Base-by-base conservation (phyloP, 179 eudicot genomes). In the Silene noctiflora region DNA sequence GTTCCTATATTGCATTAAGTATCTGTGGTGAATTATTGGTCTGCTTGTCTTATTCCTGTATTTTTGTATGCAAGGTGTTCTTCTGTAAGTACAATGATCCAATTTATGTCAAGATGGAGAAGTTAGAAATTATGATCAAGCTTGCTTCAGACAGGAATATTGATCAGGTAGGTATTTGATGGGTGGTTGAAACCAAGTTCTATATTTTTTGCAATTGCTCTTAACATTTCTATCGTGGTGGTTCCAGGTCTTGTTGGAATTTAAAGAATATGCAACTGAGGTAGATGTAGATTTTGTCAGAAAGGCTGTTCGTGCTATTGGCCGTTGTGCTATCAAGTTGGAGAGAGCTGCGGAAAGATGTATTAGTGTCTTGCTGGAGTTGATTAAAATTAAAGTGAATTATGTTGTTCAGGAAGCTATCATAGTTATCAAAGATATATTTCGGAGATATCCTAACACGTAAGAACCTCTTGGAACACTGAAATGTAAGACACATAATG, bases 271-370 rank as follows among this genome's bases (percentile, higher is more conserved):
- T 78, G 99, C 97, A 55, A 92, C 99, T n/a, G 99, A 95, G 84
- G 99, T 95, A 31, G 99, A 95, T 87, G 97, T 95, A 42, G 99
- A 95, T 81, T 95, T 95, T 84, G 99, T 95, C 63, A 91, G 99
- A 77, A 95, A 93, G 86, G 96, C 97, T 77, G 99, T 95, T 39
- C 97, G 97, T 80, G 99, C 99, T 29, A 95, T 95, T 82, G 99
- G 99, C 72, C 93, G 99, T 6, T 95, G 99, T 84, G 99, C 99
- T 77, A 95, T 95, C 84, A 95, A 95, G 85, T 84, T 95, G 59
- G 99, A 95, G 90, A 92, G 99, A 82, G 99, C 99, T 31, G 97
- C 99, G 77, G 99, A 95, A 80, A 93, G 99, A 56, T 95, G 99
- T 89, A 95, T 95, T 48, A 95, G 99, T 85, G 99, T 95, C 78